Evolutionary conservation across 768 basidiomycete species (phyloP).

Genomic region (Rhizopogon rudus): DNA sequence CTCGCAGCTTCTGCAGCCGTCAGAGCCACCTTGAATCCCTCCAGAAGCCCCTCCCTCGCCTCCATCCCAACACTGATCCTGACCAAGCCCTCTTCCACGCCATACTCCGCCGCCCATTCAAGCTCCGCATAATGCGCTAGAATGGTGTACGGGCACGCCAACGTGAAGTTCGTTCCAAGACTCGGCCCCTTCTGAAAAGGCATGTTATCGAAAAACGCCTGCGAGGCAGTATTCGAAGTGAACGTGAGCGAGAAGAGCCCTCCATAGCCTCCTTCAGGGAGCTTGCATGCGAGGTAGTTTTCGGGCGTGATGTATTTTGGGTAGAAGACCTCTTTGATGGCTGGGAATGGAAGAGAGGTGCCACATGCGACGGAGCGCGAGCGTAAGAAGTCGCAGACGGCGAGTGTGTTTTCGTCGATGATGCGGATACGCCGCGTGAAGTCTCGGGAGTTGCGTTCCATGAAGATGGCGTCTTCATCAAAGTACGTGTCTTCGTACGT

Average conservation of each 20-base stretch:
- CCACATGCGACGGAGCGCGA: slow-evolving; percentile 47
- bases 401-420: slow-evolving; percentile 82
- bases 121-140: slow-evolving; percentile 87
- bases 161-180: slow-evolving; percentile 92
- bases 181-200: slow-evolving; percentile 86
- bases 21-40: slow-evolving; percentile 60
- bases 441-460: slow-evolving; percentile 98
- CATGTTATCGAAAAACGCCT: slow-evolving; percentile 82
- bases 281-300: slow-evolving; percentile 68
- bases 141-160: slow-evolving; percentile 91
- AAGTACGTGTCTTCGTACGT: slow-evolving; percentile 85
- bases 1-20: slow-evolving; percentile 57
- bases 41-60: slow-evolving; percentile 49
- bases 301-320: slow-evolving; percentile 75
- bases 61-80: slow-evolving; percentile 93
- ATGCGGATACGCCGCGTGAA: slow-evolving; percentile 68
- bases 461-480: slow-evolving; percentile 87
- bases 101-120: slow-evolving; percentile 86
- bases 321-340: slow-evolving; percentile 83
- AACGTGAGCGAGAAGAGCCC: slow-evolving; percentile 89
- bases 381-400: slow-evolving; percentile 74
- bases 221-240: slow-evolving; percentile 57
- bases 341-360: slow-evolving; percentile 24
- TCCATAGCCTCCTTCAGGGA: slow-evolving; percentile 61
- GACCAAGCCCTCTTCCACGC: slow-evolving; percentile 80